A percentile compares a stretch with the other conserved stretches of the same genome.
Conservation (phyloP, 139 green algal genomes). For the Chlorella sorokiniana region DNA sequence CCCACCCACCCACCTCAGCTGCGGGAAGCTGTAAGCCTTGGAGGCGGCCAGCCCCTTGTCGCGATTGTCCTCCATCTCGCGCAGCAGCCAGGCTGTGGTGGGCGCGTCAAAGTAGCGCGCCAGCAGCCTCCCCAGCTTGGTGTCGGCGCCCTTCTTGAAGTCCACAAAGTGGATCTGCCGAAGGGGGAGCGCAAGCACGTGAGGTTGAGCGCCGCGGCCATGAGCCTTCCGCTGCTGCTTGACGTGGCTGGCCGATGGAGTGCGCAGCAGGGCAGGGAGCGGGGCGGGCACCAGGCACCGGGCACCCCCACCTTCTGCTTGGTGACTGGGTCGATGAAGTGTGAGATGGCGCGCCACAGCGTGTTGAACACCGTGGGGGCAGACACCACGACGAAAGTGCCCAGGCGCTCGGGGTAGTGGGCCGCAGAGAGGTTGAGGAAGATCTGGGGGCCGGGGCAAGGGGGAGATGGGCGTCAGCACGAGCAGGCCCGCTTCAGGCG, state of each 20-base stretch:
- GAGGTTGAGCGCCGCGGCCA: too few relatives aligned
- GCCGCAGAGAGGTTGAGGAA: constrained; percentile 71
- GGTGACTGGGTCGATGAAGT: constrained; percentile 74
- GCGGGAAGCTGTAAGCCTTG: constrained; percentile 46
- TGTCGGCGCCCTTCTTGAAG: constrained; percentile 44
- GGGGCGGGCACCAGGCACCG: too few relatives aligned
- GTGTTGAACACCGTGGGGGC: constrained; percentile 67
- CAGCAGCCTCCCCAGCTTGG: constrained; percentile 45
- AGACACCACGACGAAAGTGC: constrained; percentile 72
- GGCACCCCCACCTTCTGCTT: constrained; percentile 74
- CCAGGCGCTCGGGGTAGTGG: constrained; percentile 82
- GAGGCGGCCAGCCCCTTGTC: constrained; percentile 45
- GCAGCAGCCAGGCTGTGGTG: constrained; percentile 62
- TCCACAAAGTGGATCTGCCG: constrained; percentile 41
- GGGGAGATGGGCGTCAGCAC: neutral
- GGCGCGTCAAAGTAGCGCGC: constrained; percentile 54
- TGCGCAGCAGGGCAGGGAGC: too few relatives aligned
- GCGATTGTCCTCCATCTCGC: constrained; percentile 74
- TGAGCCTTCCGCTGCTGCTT: too few relatives aligned
- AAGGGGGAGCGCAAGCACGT: neutral
- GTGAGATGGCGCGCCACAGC: constrained; percentile 67
- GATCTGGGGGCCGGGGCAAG: constrained; percentile 25
- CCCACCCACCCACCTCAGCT: constrained; percentile 10
- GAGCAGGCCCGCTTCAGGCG: too few relatives aligned
- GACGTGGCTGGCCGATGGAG: too few relatives aligned